Percentiles rank a stretch among this genome's conserved stretches.
Evolutionary conservation across 768 basidiomycete species (phyloP).

Genomic region (Sutorius australiensis): DNA sequence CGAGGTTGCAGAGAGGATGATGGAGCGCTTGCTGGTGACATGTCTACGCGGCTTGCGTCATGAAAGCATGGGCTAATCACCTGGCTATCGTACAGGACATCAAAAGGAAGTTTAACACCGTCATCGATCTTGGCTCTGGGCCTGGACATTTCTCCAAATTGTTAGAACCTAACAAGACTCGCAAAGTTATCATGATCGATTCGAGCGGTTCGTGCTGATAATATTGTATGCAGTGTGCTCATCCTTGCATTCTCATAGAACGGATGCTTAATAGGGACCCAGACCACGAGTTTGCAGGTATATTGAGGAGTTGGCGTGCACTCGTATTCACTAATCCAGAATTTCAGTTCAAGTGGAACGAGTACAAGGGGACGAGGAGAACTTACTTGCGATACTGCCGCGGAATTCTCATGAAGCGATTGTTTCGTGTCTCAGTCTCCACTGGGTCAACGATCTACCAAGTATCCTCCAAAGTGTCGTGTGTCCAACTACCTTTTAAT

Average conservation of each 20-base stretch:
- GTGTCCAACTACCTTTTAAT: neutral
- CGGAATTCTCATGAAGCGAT: conserved; percentile 85
- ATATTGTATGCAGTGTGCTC: neutral
- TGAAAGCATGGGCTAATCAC: conserved; percentile 1
- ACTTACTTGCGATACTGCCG: conserved; percentile 58
- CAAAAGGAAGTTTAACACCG: conserved; percentile 70
- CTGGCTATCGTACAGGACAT: conserved; percentile 63
- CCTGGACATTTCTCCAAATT: conserved; percentile 90
- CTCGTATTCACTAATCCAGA: neutral
- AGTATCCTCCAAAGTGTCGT: conserved; percentile 45
- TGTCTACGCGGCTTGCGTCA: conserved; percentile 6
- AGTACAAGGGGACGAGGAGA: conserved; percentile 81
- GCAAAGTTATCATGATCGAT: conserved; percentile 82
- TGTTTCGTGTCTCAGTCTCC: conserved; percentile 85
- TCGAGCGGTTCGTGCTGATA: conserved; percentile 60
- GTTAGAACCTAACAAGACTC: conserved; percentile 60
- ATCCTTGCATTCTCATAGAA: conserved; percentile 40
- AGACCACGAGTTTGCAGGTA: conserved; percentile 79
- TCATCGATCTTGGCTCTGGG: conserved; percentile 88
- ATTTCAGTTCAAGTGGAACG: conserved; percentile 70
- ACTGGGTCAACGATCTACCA: conserved; percentile 98
- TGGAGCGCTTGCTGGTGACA: conserved; percentile 82
- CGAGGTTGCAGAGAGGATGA: conserved; percentile 86
- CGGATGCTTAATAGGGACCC: conserved; percentile 70
- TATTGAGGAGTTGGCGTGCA: conserved; percentile 5